Base-by-base conservation (phyloP, 2,329 filamentous ascomycete genomes). In the Pezicula carpinea region DNA sequence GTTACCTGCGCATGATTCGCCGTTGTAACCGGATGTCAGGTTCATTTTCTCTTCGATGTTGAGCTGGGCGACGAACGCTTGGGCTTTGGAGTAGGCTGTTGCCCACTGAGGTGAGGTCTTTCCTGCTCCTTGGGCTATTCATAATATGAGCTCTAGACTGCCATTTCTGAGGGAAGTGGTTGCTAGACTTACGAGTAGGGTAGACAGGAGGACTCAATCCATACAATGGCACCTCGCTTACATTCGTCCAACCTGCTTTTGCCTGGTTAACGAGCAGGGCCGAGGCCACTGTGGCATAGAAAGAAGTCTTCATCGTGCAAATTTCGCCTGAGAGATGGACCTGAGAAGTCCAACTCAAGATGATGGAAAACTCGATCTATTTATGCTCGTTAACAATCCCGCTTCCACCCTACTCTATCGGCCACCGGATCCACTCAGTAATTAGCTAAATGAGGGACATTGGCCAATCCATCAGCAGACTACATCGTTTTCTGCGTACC, bases 31-130 rank as follows among this genome's bases (percentile, higher is more conserved):
- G 34, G 52, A 58, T 11, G 57, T 47, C 35, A 59, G 39, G 13
- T 43, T 45, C 31, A 83, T 81, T 69, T 91, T 91, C 62, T 91
- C 87, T 2, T 85, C 85, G 46, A 90, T 64, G 0, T 85, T 90
- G 83, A 91, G 86, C 41, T 79, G 76, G 45, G 79, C 76, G 15
- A 91, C 85, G 19, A 90, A 65, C 3, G 71, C 66, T 47, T 81
- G 75, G 1, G 87, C 87, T 58, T 85, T 87, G 42, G 66, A 67
- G 58, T 89, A 89, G 57, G 85, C 86, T 18, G 77, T 76, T 19
- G 70, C 71, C 87, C 87, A 91, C 15, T 48, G 44, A 18, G 52
- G 49, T 55, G 33, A 11, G n/a, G 22, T 40, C n/a, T 10, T 23
- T 40, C 38, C 38, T 40, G 38, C n/a, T 11, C 38, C 38, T 23